A percentile compares a stretch with the other conserved stretches of the same genome.
Evolutionary conservation across 176 grass and related monocot genomes (phyloP).

Genomic region (Juncus effusus): DNA sequence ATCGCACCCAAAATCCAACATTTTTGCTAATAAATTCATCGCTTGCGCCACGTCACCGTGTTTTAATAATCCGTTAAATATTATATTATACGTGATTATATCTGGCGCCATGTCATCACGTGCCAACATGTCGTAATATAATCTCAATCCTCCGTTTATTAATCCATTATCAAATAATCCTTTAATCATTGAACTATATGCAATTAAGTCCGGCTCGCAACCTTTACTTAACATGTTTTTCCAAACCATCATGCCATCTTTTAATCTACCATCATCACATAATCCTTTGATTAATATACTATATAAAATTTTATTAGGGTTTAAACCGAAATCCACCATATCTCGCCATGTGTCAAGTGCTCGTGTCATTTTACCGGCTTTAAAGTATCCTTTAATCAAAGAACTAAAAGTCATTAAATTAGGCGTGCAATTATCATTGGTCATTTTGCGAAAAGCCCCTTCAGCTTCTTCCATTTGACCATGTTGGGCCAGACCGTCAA

Average conservation of each 20-base stretch:
- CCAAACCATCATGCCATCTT: slow-evolving; percentile 95
- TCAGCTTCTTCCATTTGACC: slow-evolving; percentile 57
- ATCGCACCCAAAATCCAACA: slow-evolving; percentile 77
- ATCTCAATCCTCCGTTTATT: slow-evolving; percentile 59
- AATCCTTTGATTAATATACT: slow-evolving; percentile 80
- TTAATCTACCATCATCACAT: slow-evolving; percentile 62
- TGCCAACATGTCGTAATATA: slow-evolving; percentile 69
- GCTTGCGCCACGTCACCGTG: slow-evolving; percentile 45
- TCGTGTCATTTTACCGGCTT: slow-evolving; percentile 33
- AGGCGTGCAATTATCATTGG: slow-evolving; percentile 42
- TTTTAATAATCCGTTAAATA: slow-evolving; percentile 54
- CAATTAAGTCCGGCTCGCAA: slow-evolving; percentile 58
- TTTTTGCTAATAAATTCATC: slow-evolving; percentile 55
- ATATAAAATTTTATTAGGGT: slow-evolving; percentile 58
- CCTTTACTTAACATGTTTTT: slow-evolving; percentile 74
- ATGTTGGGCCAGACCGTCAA: slow-evolving; percentile 55
- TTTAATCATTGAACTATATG: slow-evolving; percentile 91
- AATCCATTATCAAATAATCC: slow-evolving; percentile 63
- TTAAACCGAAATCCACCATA: slow-evolving; percentile 45
- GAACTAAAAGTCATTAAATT: slow-evolving; percentile 83
- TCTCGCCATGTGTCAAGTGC: slow-evolving; percentile 66
- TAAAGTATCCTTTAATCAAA: slow-evolving; percentile 66
- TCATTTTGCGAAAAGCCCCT: slow-evolving; percentile 56
- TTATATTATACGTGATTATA: slow-evolving; percentile 63
- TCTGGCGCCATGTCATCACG: slow-evolving; percentile 54